phyloP scores from a whole-genome alignment of 495 filamentous ascomycete species.

The Emericellopsis terricola region DNA sequence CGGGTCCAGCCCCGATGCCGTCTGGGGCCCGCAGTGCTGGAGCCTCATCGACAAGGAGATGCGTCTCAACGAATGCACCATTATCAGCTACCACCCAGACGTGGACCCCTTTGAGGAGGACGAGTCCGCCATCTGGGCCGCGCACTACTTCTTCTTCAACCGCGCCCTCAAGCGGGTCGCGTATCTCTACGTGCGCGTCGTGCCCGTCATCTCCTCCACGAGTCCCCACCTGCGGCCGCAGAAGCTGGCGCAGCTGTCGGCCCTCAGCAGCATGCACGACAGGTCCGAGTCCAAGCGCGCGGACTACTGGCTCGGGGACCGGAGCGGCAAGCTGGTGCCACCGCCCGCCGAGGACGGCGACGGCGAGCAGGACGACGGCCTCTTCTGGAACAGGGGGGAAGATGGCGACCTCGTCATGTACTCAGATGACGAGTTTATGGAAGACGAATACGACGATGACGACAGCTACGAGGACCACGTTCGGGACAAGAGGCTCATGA shows the following conservation, averaged over 20 bases:
- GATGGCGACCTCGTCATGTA: slow-evolving; percentile 21
- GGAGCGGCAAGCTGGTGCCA: slow-evolving; percentile 22
- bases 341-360: slow-evolving; percentile 27
- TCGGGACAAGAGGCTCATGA: slow-evolving; percentile 4
- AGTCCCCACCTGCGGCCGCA: slow-evolving; percentile 23
- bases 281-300: slow-evolving; percentile 49
- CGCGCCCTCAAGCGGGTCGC: slow-evolving; percentile 83
- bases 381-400: slow-evolving; percentile 29
- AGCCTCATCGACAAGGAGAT: slow-evolving; percentile 80
- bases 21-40: slow-evolving; percentile 84
- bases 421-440: slow-evolving; percentile 4
- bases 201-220: slow-evolving; percentile 68
- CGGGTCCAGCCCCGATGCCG: slow-evolving; percentile 9
- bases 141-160: slow-evolving; percentile 97
- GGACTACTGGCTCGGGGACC: slow-evolving; percentile 65
- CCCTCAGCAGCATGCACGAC: slow-evolving; percentile 5
- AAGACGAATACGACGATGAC: slow-evolving; percentile 8
- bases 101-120: slow-evolving; percentile 80
- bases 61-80: slow-evolving; percentile 63
- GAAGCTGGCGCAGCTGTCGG: slow-evolving; percentile 4
- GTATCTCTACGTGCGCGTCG: slow-evolving; percentile 75
- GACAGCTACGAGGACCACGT: slow-evolving; percentile 6
- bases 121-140: slow-evolving; percentile 81
- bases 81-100: slow-evolving; percentile 71
- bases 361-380: slow-evolving; percentile 12